A percentile compares a stretch with the other conserved stretches of the same genome.
phyloP scores from a whole-genome alignment of 2,329 filamentous ascomycete genomes.

The Penicillium sp. region DNA sequence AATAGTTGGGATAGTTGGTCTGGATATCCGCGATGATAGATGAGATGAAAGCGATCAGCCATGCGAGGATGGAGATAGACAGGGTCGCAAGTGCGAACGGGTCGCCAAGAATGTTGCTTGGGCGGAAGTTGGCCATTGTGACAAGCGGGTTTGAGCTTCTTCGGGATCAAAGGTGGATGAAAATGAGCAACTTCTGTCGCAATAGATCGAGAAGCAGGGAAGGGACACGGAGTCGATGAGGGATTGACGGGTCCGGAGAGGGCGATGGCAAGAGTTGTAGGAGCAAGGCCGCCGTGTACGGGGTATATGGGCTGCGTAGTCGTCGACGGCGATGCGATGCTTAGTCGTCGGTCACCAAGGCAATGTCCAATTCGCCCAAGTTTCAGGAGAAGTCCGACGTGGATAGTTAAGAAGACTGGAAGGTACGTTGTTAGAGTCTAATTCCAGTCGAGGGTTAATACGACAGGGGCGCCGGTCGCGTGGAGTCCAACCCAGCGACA shows the following conservation, averaged over 20 bases:
- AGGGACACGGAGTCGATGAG: conserved; percentile 9
- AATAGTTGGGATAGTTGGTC: conserved; percentile 73
- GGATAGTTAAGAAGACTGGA: conserved; percentile 6
- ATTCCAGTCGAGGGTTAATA: not conserved
- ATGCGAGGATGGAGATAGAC: conserved; percentile 86
- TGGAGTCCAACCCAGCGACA: conserved; percentile 11
- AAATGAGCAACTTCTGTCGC: conserved; percentile 23
- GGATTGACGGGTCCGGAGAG: conserved; percentile 1
- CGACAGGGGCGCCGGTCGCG: conserved; percentile 13
- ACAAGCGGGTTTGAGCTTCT: conserved; percentile 1
- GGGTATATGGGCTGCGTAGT: not conserved
- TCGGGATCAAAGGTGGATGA: conserved; percentile 24
- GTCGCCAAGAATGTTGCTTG: conserved; percentile 92
- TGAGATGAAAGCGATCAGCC: conserved; percentile 88
- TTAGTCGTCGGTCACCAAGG: not conserved
- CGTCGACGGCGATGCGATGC: too few species aligned
- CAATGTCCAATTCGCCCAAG: not conserved
- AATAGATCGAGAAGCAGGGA: conserved; percentile 19
- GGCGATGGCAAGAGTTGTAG: not conserved
- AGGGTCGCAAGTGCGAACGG: conserved; percentile 94
- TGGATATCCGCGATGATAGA: conserved; percentile 71
- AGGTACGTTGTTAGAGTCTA: conserved; percentile 7
- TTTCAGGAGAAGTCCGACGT: not conserved
- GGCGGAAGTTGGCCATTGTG: conserved; percentile 62
- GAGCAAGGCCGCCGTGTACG: not conserved